Percentiles rank a stretch among this genome's conserved stretches.
Conservation (phyloP, 768 basidiomycete species). For the Hypholoma sublateritium region DNA sequence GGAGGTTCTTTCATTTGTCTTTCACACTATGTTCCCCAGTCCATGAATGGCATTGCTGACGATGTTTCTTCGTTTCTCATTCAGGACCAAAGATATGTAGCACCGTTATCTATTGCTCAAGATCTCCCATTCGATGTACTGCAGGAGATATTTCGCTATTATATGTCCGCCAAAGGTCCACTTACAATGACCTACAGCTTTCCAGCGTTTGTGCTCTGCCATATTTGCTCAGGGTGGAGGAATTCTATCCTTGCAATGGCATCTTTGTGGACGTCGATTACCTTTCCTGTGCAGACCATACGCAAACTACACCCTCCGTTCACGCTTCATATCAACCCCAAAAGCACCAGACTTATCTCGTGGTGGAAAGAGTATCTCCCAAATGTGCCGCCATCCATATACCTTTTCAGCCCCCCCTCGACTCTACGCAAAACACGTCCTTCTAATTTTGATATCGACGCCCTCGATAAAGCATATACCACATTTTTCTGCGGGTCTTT, state of each 20-base stretch:
- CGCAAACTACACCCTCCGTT: neutral
- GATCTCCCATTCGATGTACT: slow-evolving; percentile 1
- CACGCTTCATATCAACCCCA: neutral
- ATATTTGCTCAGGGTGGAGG: neutral
- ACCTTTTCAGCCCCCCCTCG: neutral
- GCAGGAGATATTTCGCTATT: slow-evolving; percentile 1
- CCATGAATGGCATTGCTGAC: no score
- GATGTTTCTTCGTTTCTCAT: no score
- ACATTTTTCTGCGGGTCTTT: neutral
- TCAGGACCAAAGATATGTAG: no score
- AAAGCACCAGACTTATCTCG: neutral
- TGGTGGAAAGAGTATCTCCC: neutral
- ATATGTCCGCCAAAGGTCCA: neutral
- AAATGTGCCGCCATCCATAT: neutral
- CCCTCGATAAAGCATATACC: neutral
- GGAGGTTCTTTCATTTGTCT: no score
- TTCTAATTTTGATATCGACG: neutral
- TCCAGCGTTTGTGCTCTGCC: neutral
- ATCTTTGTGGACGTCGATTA: neutral
- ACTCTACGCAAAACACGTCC: neutral
- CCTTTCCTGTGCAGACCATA: neutral
- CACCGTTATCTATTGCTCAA: neutral
- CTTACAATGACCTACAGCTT: neutral
- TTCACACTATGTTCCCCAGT: no score
- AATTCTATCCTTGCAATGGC: neutral